Evolutionary conservation across 164 flowering plant genomes (phyloP).

Genomic region (Tetracentron sinense): DNA sequence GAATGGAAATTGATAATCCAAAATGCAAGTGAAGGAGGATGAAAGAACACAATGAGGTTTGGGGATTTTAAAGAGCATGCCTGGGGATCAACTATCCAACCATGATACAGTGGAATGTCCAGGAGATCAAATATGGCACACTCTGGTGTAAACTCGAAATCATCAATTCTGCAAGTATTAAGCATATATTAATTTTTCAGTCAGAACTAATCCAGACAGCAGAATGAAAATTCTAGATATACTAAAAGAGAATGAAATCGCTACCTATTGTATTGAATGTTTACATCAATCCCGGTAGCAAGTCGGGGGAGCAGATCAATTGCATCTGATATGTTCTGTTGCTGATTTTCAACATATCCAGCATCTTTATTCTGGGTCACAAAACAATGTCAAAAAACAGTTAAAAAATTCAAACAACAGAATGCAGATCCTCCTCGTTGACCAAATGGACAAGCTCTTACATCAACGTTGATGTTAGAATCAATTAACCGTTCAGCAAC

Average conservation of each 20-base stretch:
- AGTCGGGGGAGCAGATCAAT: conserved; percentile 86
- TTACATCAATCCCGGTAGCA: conserved; percentile 95
- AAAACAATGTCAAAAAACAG: background rate
- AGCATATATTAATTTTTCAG: background rate
- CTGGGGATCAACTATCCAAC: conserved; percentile 99
- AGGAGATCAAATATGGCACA: conserved; percentile 93
- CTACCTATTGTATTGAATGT: conserved; percentile 78
- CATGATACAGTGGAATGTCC: conserved; percentile 92
- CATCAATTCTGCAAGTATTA: conserved; percentile 63
- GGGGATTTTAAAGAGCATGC: conserved; percentile 28
- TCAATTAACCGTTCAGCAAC: no score
- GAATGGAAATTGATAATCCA: no score
- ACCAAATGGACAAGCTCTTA: no score
- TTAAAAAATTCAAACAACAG: background rate
- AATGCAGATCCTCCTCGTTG: no score
- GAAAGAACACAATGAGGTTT: no score
- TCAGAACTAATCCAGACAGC: background rate
- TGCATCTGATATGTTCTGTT: conserved; percentile 45
- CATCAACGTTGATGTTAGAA: no score
- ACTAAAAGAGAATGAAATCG: background rate
- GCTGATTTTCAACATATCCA: no score
- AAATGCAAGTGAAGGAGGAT: no score
- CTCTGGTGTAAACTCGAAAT: conserved; percentile 90
- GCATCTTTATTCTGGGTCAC: no score
- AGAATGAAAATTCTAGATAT: no score